Base-by-base conservation (phyloP, 441 rosid species). In the Erodium moschatum region DNA sequence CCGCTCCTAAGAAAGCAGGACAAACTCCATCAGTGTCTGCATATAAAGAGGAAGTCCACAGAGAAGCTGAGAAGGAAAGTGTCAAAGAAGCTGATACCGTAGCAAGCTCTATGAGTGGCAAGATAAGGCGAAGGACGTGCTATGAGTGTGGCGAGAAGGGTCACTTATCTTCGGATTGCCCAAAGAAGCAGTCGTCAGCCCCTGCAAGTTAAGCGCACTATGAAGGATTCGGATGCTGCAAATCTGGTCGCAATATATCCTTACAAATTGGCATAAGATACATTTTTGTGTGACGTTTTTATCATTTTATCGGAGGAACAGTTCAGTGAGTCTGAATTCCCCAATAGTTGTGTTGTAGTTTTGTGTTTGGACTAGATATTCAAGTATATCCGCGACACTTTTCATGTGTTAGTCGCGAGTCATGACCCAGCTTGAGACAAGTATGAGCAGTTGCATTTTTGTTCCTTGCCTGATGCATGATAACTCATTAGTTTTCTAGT, bases 101-200 rank as follows among this genome's bases (percentile, higher is more conserved):
- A 27, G 38, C 42, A 18, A 62, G 54, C n/a, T 24, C 71, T 60
- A 78, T 71, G 69, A 77, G 73, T 27, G 86, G 92, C 63, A 92
- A 89, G 86, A 81, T 90, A 68, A 86, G 81, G 77, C 78, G 92
- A 75, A 83, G 98, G 72, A 83, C 80, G 16, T 92, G 98, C 82
- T 89, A 85, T 8, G 88, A 86, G 40, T 92, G 96, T 66, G 87
- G 91, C 40, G 81, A 83, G 78, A 90, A 85, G 74, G 94, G 98
- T 58, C 97, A 92, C 75, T 69, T 86, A 54, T 90, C 90, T 70
- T 74, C 93, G 44, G 87, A 82, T 67, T 92, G 98, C 69, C 96
- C 91, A 5, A 86, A 84, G 69, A 86, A 80, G 81, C 85, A 76
- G 27, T 24, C 27, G 27, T 24, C 27, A 0, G 27, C 1, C 27